Evolutionary conservation across 805 yeast genomes (phyloP), one percentile per base, ranked within the genome.

Genomic region (Cyberlindnera maclurae): DNA sequence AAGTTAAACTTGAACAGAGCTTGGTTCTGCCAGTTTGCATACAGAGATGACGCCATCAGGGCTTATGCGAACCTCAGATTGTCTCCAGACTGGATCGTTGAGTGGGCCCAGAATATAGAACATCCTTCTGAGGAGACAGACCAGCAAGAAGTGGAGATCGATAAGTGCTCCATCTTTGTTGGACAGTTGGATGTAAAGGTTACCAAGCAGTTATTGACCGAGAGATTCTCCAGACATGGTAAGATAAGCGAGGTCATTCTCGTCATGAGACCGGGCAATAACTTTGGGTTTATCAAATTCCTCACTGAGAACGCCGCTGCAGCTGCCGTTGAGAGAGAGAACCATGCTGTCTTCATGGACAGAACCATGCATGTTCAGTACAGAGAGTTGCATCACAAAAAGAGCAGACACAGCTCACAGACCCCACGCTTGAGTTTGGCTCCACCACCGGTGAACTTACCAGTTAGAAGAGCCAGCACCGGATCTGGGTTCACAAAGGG

Each of bases 101-200:
- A 82, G 51, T 86, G 96, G 96, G 87, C 93, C 0, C 89, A 85
- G 60, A 86, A 86, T 53, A 69, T 86, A 33, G 88, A 78, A 34
- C 73, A 70, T 27, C 68, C 71, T 18, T 55, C 59, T 26, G 62
- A 58, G 28, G 24, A 20, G 24, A 20, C 8, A 20, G 48, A 38
- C 2, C 43, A 38, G 24, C 34, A 46, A 8, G 62, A 63, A 5
- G 62, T 70, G 15, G 62, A 69, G 20, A 75, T 84, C 52, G 95
- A 86, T 50, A 79, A 75, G 52, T 68, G 63, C 50, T 77, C 94
- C 2, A 67, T 87, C n/a, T 87, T 80, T 61, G 78, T 87, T 36
- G 94, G 95, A 29, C 90, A 82, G 54, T 65, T 87, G 34, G 75
- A 68, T 45, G 61, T 67, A 6, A 56, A 64, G 15, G 77, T 77